phyloP scores from a whole-genome alignment of 495 filamentous ascomycete species.

The Talaromyces ruber region DNA sequence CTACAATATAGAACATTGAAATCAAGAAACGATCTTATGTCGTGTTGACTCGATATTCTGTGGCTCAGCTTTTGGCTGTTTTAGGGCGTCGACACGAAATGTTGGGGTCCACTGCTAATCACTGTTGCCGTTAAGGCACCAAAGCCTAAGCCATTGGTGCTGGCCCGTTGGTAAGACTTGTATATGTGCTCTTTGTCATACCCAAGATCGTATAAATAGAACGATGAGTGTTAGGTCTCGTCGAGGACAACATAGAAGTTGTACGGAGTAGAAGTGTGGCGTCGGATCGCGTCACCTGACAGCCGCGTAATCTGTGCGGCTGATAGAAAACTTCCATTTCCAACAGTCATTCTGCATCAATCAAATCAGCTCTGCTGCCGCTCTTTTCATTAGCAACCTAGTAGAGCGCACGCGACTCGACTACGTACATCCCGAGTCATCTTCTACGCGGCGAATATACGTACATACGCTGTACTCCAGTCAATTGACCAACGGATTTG shows the following conservation, averaged over 20 bases:
- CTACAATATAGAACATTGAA: not conserved
- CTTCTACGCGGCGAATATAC: not conserved
- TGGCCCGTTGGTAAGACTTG: not conserved
- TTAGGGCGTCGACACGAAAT: not conserved
- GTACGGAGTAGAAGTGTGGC: not conserved
- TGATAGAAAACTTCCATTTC: not conserved
- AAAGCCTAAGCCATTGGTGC: not conserved
- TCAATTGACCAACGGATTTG: not conserved
- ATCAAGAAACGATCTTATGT: not conserved
- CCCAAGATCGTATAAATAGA: not conserved
- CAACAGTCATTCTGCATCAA: not conserved
- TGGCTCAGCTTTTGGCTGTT: not conserved
- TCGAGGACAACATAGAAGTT: not conserved
- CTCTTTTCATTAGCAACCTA: not conserved
- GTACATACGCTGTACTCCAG: not conserved
- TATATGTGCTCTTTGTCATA: not conserved
- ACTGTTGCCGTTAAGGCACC: not conserved
- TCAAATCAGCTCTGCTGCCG: not conserved
- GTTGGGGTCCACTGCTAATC: not conserved
- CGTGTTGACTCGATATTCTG: not conserved
- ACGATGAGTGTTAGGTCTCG: too few species aligned
- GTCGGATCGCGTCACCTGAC: not conserved
- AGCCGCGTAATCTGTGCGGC: not conserved
- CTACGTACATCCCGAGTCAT: not conserved
- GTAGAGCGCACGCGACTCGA: not conserved